Percentiles rank a stretch among this genome's conserved stretches.
phyloP scores from a whole-genome alignment of 2,329 filamentous ascomycete genomes.

The Colletotrichum sublineola region DNA sequence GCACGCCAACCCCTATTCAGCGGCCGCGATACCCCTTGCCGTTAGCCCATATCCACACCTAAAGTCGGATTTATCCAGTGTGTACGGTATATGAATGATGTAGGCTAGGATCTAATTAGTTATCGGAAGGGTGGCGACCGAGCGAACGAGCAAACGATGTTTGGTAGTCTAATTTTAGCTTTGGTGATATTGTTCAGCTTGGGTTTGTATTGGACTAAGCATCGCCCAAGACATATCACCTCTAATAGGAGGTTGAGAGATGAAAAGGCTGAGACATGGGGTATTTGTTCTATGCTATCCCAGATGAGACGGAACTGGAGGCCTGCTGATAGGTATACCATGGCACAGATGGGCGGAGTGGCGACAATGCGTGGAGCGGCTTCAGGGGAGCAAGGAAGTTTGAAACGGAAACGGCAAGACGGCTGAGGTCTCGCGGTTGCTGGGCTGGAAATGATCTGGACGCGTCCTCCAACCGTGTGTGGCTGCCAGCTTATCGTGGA shows the following conservation, averaged over 20 bases:
- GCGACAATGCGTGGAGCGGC: neutral
- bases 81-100: neutral
- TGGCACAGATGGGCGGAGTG: neutral
- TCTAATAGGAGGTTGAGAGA: neutral
- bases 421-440: neutral
- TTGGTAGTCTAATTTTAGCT: neutral
- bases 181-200: neutral
- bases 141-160: conserved; percentile 14
- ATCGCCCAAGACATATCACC: conserved; percentile 1
- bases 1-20: too few species aligned
- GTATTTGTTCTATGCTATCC: neutral
- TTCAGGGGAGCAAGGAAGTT: conserved; percentile 1
- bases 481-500: neutral
- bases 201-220: neutral
- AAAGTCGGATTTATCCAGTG: too few species aligned
- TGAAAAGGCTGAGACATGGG: conserved; percentile 8
- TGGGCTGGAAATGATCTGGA: neutral
- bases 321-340: conserved; percentile 1
- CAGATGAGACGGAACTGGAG: neutral
- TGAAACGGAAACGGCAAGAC: neutral
- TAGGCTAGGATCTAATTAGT: neutral
- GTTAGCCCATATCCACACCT: too few species aligned
- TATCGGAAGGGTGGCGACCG: neutral
- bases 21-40: too few species aligned
- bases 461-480: neutral